phyloP scores from a whole-genome alignment of 1,284 basidiomycete species.

The Apiotrichum porosum region DNA sequence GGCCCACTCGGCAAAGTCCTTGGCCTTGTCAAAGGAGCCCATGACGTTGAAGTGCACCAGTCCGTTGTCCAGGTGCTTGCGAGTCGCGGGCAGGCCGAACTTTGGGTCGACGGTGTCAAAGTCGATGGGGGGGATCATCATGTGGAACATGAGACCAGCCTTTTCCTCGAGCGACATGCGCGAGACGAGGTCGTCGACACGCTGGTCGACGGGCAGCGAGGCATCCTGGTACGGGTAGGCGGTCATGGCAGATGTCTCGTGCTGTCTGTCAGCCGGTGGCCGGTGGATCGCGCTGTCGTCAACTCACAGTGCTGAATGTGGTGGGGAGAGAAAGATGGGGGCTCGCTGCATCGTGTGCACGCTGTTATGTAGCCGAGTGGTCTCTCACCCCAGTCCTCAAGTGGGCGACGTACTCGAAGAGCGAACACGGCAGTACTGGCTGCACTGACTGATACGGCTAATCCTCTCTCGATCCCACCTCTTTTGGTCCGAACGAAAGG shows the following conservation, averaged over 20 bases:
- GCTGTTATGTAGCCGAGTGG: no score
- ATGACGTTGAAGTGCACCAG: conserved; percentile 15
- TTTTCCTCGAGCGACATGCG: conserved; percentile 10
- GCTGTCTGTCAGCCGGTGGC: no score
- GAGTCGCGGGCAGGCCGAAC: not conserved
- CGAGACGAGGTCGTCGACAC: conserved; percentile 10
- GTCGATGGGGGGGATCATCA: conserved; percentile 1
- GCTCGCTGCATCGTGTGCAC: no score
- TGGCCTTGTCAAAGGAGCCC: conserved; percentile 3
- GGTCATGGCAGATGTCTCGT: not conserved
- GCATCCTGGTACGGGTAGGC: conserved; percentile 10
- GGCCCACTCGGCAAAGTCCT: conserved; percentile 5
- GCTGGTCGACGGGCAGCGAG: not conserved
- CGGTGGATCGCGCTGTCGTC: no score
- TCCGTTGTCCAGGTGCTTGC: conserved; percentile 1
- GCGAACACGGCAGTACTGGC: no score
- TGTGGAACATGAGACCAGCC: conserved; percentile 17
- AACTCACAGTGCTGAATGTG: no score
- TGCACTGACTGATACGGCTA: no score
- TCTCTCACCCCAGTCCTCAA: no score
- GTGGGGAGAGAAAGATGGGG: no score
- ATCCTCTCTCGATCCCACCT: no score
- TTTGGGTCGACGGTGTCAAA: not conserved
- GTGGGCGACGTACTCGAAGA: no score
- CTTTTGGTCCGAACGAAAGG: no score